phyloP scores from a whole-genome alignment of 164 flowering plant species.

The Stephania japonica region DNA sequence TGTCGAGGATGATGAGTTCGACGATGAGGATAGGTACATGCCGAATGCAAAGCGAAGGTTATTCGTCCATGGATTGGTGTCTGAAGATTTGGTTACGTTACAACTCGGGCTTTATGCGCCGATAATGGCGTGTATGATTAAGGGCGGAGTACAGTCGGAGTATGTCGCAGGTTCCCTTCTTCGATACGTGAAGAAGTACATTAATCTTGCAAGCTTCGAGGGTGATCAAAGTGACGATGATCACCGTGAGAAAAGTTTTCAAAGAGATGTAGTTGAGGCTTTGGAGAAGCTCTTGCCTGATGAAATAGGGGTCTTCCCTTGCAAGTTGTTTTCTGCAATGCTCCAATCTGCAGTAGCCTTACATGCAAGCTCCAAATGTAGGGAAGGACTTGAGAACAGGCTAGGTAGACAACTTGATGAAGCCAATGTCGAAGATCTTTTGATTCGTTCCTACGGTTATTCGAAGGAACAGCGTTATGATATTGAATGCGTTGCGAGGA shows the following conservation, averaged over 20 bases:
- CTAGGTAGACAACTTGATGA: slow-evolving; percentile 56
- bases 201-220: neutral
- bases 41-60: slow-evolving; percentile 37
- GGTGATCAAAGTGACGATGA: neutral
- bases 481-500: slow-evolving; percentile 49
- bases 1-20: slow-evolving; percentile 3
- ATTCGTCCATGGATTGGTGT: slow-evolving; percentile 28
- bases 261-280: slow-evolving; percentile 53
- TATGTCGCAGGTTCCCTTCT: slow-evolving; percentile 44
- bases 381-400: slow-evolving; percentile 43
- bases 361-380: slow-evolving; percentile 45
- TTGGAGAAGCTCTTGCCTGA: slow-evolving; percentile 58
- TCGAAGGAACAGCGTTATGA: slow-evolving; percentile 42
- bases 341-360: slow-evolving; percentile 33
- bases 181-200: slow-evolving; percentile 42
- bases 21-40: slow-evolving; percentile 14
- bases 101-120: slow-evolving; percentile 43
- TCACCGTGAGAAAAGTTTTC: slow-evolving; percentile 7
- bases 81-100: slow-evolving; percentile 46
- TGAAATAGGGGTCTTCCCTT: slow-evolving; percentile 38
- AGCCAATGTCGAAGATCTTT: slow-evolving; percentile 47
- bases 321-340: slow-evolving; percentile 51
- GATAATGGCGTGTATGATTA: slow-evolving; percentile 33
- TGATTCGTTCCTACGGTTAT: slow-evolving; percentile 48
- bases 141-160: slow-evolving; percentile 27